Evolutionary conservation across 495 filamentous ascomycete species (phyloP).

Genomic region (Penicillium egyptiacum): DNA sequence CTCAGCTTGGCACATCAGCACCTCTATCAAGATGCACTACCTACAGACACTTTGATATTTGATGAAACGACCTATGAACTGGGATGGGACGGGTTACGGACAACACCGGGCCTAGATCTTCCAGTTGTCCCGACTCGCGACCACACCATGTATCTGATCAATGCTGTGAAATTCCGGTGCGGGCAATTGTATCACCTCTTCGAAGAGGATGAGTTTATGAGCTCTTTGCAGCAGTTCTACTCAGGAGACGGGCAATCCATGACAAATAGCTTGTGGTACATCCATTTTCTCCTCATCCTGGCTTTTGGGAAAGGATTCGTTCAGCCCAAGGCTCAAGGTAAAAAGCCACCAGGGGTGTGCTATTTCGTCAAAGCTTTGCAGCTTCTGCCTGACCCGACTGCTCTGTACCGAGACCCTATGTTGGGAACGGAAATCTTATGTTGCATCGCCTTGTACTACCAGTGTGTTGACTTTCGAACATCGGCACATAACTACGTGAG

Average conservation of each 20-base stretch:
- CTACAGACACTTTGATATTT: conserved; percentile 38
- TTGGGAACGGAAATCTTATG: conserved; percentile 44
- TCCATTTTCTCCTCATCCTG: conserved; percentile 46
- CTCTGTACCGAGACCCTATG: conserved; percentile 37
- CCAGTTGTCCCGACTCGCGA: conserved; percentile 39
- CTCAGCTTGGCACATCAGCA: conserved; percentile 42
- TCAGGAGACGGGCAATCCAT: conserved; percentile 26
- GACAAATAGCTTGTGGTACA: conserved; percentile 39
- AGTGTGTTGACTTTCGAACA: conserved; percentile 40
- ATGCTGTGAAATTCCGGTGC: conserved; percentile 45
- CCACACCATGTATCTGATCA: conserved; percentile 44
- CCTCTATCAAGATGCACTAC: conserved; percentile 35
- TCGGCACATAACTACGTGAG: conserved; percentile 43
- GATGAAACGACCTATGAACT: conserved; percentile 43
- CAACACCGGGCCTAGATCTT: conserved; percentile 23
- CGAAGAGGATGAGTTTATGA: conserved; percentile 45
- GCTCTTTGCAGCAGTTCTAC: conserved; percentile 37
- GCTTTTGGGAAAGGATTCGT: conserved; percentile 48
- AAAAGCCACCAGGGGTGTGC: conserved; percentile 36
- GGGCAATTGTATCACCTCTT: conserved; percentile 48
- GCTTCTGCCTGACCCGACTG: conserved; percentile 37
- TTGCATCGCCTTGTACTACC: conserved; percentile 43
- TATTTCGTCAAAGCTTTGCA: conserved; percentile 43
- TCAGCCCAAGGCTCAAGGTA: conserved; percentile 33
- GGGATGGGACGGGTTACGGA: conserved; percentile 41